phyloP scores from a whole-genome alignment of 768 basidiomycete genomes.

The Pulveroboletus sp. region DNA sequence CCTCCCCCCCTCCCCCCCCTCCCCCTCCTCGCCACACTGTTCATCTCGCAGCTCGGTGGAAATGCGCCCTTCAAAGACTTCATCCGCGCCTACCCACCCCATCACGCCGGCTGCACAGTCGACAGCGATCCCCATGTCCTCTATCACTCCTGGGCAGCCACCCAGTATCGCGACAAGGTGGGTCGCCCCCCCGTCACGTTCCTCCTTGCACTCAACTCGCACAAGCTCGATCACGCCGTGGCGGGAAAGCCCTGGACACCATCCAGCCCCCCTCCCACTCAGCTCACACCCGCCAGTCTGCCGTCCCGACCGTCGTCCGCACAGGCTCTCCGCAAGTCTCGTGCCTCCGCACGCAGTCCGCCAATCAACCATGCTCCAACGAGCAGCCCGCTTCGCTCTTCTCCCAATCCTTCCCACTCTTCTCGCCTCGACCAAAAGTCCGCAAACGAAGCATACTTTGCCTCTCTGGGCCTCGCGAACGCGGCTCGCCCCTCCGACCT shows the following conservation, averaged over 20 bases:
- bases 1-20: constrained; percentile 3
- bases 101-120: constrained; percentile 66
- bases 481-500: constrained; percentile 70
- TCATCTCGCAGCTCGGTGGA: constrained; percentile 70
- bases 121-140: constrained; percentile 62
- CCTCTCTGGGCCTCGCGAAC: constrained; percentile 79
- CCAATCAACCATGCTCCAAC: constrained; percentile 51
- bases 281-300: constrained; percentile 30
- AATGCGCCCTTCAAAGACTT: constrained; percentile 81
- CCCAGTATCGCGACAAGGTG: constrained; percentile 94
- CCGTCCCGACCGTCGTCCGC: constrained; percentile 66
- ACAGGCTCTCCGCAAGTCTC: constrained; percentile 84
- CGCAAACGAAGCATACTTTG: constrained; percentile 85
- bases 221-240: constrained; percentile 71
- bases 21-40: constrained; percentile 5
- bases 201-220: constrained; percentile 15
- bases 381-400: constrained; percentile 39
- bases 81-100: constrained; percentile 64
- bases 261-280: constrained; percentile 58
- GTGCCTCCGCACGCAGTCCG: constrained; percentile 57
- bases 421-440: constrained; percentile 53
- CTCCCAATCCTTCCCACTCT: constrained; percentile 40
- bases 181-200: background rate
- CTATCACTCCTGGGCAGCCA: constrained; percentile 91
- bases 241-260: constrained; percentile 78